Evolutionary conservation across 2,329 filamentous ascomycete species (phyloP), one percentile per base, ranked within the genome.

Genomic region (Alternaria sp.): DNA sequence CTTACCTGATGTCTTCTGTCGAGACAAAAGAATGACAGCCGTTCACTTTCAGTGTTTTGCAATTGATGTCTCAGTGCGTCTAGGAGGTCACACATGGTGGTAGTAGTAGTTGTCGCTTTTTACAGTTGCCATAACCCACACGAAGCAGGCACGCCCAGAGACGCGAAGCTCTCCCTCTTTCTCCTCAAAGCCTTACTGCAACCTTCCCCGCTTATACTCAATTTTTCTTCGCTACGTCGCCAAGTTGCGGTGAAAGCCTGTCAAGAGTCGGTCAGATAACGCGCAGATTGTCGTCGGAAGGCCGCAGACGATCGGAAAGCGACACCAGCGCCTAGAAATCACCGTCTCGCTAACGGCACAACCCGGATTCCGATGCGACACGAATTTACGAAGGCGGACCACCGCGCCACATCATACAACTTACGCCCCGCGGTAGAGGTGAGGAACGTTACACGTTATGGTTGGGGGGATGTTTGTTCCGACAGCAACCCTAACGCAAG

Each of bases 391-490:
- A 44, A 36, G 41, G 49, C 40, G 52, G 18, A 16, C 41, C 40
- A 18, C 38, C 7, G 54, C 36, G 55, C 52, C 38, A 49, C 55
- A 44, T 57, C 55, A 44, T 54, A 55, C 50, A 16, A 54, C 44
- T 25, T 61, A 40, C 44, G 18, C n/a, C 44, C 38, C 27, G 38
- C 11, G 41, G 41, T 43, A 50, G 48, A 25, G 59, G 41, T 41
- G 57, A 12, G 44, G 54, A 36, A 63, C 46, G 59, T 61, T 48
- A 48, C 54, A 57, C 58, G 43, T 25, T 18, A 55, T 57, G 18
- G 50, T 55, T 55, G 57, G 65, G 61, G 44, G 61, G 41, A 68
- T 54, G 61, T 65, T 64, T 68, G 55, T 53, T 62, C 59, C 49
- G 55, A 51, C 57, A 7, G 20, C 20, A 59, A 60, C 51, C 55